Percentiles rank a stretch among this genome's conserved stretches.
Evolutionary conservation across 2,329 filamentous ascomycete species (phyloP).

Genomic region (Trichoderma harzianum): DNA sequence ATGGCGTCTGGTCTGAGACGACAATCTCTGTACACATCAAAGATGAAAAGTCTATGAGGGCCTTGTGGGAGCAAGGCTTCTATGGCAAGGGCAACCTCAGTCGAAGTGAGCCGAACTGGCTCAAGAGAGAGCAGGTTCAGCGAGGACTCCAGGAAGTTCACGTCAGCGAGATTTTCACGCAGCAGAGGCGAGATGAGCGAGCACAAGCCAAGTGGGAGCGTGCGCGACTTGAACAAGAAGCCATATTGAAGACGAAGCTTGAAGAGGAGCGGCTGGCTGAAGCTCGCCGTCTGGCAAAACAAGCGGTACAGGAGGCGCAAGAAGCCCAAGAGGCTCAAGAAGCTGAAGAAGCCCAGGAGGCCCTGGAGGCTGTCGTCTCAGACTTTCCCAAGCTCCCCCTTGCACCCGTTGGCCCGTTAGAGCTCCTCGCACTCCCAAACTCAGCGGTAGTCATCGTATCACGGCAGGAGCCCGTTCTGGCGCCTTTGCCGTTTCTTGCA

Average conservation of each 20-base stretch:
- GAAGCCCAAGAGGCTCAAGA: neutral
- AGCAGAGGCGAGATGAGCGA: constrained; percentile 72
- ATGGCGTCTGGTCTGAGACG: constrained; percentile 74
- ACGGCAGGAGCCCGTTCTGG: neutral
- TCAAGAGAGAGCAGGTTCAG: constrained; percentile 75
- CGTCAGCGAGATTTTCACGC: constrained; percentile 81
- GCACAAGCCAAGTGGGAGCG: constrained; percentile 85
- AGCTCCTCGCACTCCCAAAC: constrained; percentile 51
- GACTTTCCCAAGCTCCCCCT: neutral
- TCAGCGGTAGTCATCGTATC: constrained; percentile 31
- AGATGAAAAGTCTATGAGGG: constrained; percentile 70
- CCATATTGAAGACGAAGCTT: constrained; percentile 65
- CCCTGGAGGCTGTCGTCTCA: neutral
- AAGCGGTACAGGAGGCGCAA: neutral
- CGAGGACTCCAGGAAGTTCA: constrained; percentile 59
- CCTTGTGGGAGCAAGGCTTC: constrained; percentile 94
- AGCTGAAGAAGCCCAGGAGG: neutral
- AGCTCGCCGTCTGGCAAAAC: constrained; percentile 21
- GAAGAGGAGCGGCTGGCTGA: constrained; percentile 41
- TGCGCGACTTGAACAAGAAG: constrained; percentile 81
- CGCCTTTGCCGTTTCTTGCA: neutral
- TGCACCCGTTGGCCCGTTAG: constrained; percentile 44
- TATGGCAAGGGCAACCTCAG: constrained; percentile 93
- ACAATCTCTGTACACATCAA: constrained; percentile 83
- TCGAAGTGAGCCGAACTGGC: constrained; percentile 91